A percentile compares a stretch with the other conserved stretches of the same genome.
These are phyloP conservation scores for Pneumocystis wakefieldiae DNA, from an alignment of 1,139 yeast genomes.

Conservation along the genomic window DNA sequence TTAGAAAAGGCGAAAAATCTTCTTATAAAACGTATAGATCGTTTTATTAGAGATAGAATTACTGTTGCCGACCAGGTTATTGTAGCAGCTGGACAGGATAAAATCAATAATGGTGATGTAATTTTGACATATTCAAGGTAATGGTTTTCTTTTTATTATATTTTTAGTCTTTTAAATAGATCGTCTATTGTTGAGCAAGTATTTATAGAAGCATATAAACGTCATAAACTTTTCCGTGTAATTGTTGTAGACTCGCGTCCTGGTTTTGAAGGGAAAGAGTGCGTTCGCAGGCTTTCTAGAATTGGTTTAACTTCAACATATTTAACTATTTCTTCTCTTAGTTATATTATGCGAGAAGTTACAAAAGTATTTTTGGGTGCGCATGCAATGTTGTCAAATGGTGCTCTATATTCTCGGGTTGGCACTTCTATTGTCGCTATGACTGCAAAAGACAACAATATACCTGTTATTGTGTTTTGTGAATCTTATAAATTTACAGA, in stretches of 20 bases:
- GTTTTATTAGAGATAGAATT: constrained; percentile 69
- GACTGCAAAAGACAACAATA: constrained; percentile 74
- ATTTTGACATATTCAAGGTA: constrained; percentile 69
- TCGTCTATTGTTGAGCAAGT: constrained; percentile 71
- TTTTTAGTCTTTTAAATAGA: constrained; percentile 1
- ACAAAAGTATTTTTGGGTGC: constrained; percentile 91
- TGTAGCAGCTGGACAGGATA: constrained; percentile 63
- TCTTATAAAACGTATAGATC: constrained; percentile 55
- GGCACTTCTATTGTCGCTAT: constrained; percentile 91
- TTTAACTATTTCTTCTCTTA: constrained; percentile 62
- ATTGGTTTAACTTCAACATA: constrained; percentile 54
- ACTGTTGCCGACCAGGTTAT: constrained; percentile 74
- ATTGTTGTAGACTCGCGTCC: constrained; percentile 93
- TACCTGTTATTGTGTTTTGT: constrained; percentile 90
- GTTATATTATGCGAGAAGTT: constrained; percentile 64
- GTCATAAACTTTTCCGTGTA: constrained; percentile 57
- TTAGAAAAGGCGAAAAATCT: constrained; percentile 36
- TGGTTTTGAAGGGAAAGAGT: constrained; percentile 74
- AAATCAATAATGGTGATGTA: constrained; percentile 62
- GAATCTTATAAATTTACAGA: constrained; percentile 91
- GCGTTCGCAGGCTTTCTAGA: constrained; percentile 47
- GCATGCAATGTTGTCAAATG: constrained; percentile 92
- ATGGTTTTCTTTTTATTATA: not conserved
- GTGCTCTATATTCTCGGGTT: constrained; percentile 79
- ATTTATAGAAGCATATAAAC: constrained; percentile 52